These are phyloP conservation scores for Aleurites moluccanus DNA, from an alignment of 441 rosid species.

Conservation along the genomic window DNA sequence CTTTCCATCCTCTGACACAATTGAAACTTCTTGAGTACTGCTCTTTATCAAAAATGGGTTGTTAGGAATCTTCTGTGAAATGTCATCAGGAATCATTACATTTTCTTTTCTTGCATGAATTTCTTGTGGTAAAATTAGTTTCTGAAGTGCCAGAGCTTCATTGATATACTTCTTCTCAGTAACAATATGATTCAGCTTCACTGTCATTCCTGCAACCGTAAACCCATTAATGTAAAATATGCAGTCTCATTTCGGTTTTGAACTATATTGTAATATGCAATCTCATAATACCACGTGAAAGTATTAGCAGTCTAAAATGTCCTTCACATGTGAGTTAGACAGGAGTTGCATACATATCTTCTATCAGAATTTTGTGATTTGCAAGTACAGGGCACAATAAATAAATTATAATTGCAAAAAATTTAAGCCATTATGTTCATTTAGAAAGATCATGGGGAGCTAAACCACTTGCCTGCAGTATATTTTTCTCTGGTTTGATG, in stretches of 20 bases:
- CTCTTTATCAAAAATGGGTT: conserved; percentile 61
- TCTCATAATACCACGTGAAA: too few species aligned
- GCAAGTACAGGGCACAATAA: too few species aligned
- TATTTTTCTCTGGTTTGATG: conserved; percentile 30
- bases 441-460: conserved; percentile 7
- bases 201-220: conserved; percentile 28
- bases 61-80: conserved; percentile 40
- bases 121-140: conserved; percentile 39
- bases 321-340: background rate
- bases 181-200: conserved; percentile 30
- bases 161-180: conserved; percentile 35
- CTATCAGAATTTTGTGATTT: background rate
- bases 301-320: too few species aligned
- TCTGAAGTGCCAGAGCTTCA: conserved; percentile 51
- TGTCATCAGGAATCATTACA: conserved; percentile 14
- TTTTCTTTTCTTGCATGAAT: conserved; percentile 15
- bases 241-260: background rate
- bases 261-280: background rate
- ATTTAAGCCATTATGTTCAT: background rate
- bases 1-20: conserved; percentile 23
- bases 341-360: background rate
- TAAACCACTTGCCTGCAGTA: conserved; percentile 34
- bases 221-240: background rate
- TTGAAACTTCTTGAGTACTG: conserved; percentile 32
- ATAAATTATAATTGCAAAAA: background rate